Evolutionary conservation across 306 rosid genomes (phyloP).

Genomic region (Mimosa pudica): DNA sequence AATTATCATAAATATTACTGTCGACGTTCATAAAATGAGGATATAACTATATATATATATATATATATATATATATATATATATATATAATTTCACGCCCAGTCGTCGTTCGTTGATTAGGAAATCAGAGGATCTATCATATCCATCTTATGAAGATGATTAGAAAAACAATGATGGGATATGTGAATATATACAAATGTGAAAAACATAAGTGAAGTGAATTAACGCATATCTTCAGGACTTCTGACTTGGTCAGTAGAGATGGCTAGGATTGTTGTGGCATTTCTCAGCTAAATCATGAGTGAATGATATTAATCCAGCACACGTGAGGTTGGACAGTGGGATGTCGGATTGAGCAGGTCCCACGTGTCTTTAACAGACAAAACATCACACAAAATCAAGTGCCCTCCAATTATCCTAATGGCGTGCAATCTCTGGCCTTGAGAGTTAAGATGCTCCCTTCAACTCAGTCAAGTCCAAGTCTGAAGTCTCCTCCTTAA

Average conservation of each 20-base stretch:
- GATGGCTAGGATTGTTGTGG: background rate
- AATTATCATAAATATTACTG: background rate
- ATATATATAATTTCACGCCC: background rate
- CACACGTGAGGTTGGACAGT: constrained; percentile 18
- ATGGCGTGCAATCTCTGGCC: constrained; percentile 4
- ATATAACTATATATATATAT: background rate
- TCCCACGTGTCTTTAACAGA: constrained; percentile 2
- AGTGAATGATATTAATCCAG: background rate
- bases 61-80: too few species aligned
- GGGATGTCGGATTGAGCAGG: background rate
- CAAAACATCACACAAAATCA: constrained; percentile 1
- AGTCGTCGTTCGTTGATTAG: background rate
- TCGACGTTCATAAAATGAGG: background rate
- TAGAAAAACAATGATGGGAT: background rate
- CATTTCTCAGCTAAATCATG: background rate
- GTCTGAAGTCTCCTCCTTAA: too few species aligned
- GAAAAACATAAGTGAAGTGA: background rate
- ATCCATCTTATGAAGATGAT: background rate
- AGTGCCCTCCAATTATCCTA: background rate
- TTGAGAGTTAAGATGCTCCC: background rate
- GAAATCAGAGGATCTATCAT: background rate
- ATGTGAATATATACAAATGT: too few species aligned
- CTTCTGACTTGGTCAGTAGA: background rate
- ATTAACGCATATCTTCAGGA: background rate
- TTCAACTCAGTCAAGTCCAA: background rate